phyloP scores from a whole-genome alignment of 2,329 filamentous ascomycete species.

The Fusarium sp. region DNA sequence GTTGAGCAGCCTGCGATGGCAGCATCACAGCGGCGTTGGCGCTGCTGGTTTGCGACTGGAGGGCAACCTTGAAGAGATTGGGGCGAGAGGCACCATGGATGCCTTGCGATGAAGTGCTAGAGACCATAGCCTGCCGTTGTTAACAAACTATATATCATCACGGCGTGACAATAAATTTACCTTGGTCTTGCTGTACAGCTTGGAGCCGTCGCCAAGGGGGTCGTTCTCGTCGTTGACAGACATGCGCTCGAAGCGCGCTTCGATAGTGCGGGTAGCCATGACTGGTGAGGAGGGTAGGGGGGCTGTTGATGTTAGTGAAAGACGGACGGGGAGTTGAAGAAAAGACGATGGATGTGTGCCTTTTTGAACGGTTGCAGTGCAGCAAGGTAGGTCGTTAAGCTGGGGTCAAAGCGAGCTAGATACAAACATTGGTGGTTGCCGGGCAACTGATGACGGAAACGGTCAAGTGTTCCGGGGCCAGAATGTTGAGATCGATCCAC shows the following conservation, averaged over 20 bases:
- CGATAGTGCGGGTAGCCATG: slow-evolving; percentile 84
- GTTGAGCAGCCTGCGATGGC: slow-evolving; percentile 75
- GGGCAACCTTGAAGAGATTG: slow-evolving; percentile 87
- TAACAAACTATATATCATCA: slow-evolving; percentile 41
- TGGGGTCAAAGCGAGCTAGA: slow-evolving; percentile 25
- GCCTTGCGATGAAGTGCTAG: slow-evolving; percentile 59
- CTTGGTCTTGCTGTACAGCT: slow-evolving; percentile 81
- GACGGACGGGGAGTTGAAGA: slow-evolving; percentile 21
- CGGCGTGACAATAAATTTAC: slow-evolving; percentile 61
- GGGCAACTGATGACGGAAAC: slow-evolving; percentile 22
- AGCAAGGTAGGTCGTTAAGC: slow-evolving; percentile 24
- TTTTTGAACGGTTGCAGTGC: slow-evolving; percentile 31
- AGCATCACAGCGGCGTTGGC: slow-evolving; percentile 76
- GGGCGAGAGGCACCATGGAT: slow-evolving; percentile 74
- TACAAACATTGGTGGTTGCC: slow-evolving; percentile 32
- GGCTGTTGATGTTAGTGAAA: slow-evolving; percentile 47
- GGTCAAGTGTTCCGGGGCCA: slow-evolving; percentile 13
- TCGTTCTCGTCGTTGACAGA: slow-evolving; percentile 93
- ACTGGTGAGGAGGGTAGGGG: slow-evolving; percentile 14
- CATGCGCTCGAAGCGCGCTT: slow-evolving; percentile 91
- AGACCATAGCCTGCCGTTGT: slow-evolving; percentile 57
- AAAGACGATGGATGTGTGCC: slow-evolving; percentile 32
- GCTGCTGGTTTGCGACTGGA: slow-evolving; percentile 83
- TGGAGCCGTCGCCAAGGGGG: slow-evolving; percentile 65
- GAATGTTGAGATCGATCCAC: slow-evolving; percentile 3